These are phyloP conservation scores for Endocarpon pusillum DNA, from an alignment of 495 filamentous ascomycete species.

Conservation along the genomic window DNA sequence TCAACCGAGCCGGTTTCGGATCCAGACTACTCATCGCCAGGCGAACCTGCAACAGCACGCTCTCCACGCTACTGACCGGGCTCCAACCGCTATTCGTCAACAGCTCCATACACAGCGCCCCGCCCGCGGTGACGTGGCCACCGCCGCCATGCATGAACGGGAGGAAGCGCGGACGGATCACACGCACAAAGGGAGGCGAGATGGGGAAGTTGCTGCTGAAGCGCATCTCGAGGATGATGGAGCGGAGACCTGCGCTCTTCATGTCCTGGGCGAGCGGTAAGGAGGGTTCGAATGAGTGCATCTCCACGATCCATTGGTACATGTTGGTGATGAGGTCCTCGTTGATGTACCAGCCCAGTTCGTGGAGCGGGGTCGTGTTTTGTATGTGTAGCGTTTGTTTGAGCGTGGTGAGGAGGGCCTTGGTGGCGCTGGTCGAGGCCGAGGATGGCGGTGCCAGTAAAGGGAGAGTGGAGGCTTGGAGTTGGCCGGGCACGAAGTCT, in stretches of 20 bases:
- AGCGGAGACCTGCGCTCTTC: conserved; percentile 37
- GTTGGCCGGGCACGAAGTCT: conserved; percentile 47
- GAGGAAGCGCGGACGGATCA: conserved; percentile 68
- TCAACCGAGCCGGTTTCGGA: conserved; percentile 55
- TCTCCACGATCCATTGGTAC: conserved; percentile 87
- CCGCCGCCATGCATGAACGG: conserved; percentile 56
- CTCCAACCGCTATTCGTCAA: conserved; percentile 75
- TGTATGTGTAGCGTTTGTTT: conserved; percentile 45
- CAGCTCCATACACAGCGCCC: conserved; percentile 83
- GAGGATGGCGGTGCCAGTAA: conserved; percentile 47
- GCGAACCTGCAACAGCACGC: conserved; percentile 65
- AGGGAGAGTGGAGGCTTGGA: conserved; percentile 37
- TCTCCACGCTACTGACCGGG: conserved; percentile 55
- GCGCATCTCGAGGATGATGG: conserved; percentile 65
- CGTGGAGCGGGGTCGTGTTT: conserved; percentile 37
- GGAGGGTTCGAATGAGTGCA: conserved; percentile 60
- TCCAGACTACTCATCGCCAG: conserved; percentile 55
- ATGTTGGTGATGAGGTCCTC: conserved; percentile 41
- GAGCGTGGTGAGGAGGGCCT: conserved; percentile 45
- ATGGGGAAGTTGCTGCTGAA: conserved; percentile 62
- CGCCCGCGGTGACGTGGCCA: conserved; percentile 77
- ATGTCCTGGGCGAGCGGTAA: conserved; percentile 66
- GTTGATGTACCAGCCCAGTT: conserved; percentile 79
- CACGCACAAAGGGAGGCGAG: conserved; percentile 68
- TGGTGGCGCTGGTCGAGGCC: conserved; percentile 46